Evolutionary conservation across 163 green algal genomes (phyloP).

Genomic region (Volvox carteri): DNA sequence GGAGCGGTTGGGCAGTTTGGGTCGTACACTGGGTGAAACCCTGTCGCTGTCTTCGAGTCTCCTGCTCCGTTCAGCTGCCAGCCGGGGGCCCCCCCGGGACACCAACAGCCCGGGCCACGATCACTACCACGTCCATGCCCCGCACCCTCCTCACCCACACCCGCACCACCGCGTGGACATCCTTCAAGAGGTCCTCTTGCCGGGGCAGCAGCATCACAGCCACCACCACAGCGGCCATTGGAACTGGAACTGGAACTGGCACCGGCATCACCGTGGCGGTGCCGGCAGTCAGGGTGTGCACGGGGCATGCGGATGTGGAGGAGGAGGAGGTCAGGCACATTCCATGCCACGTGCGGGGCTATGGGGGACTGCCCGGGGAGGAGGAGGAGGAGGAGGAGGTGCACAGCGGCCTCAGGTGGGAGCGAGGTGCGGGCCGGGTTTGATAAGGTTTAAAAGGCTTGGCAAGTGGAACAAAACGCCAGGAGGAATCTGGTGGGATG

Average conservation of each 20-base stretch:
- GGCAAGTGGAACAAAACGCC: neutral
- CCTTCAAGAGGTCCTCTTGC: too few species aligned
- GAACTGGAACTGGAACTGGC: neutral
- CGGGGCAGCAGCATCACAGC: neutral
- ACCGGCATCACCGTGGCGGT: neutral
- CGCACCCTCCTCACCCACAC: too few species aligned
- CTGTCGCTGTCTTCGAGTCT: neutral
- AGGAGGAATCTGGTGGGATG: neutral
- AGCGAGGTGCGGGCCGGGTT: too few species aligned
- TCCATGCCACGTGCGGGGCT: neutral
- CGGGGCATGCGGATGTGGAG: neutral
- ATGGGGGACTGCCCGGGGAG: neutral
- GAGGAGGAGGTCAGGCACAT: neutral
- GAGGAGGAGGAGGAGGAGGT: neutral
- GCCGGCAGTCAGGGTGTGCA: neutral
- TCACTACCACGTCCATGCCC: neutral
- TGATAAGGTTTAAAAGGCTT: neutral
- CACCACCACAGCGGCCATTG: neutral
- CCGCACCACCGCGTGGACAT: too few species aligned
- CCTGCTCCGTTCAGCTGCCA: too few species aligned
- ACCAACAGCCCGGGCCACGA: neutral
- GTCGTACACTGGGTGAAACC: constrained; percentile 1
- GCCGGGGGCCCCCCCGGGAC: too few species aligned
- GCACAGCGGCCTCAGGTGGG: too few species aligned
- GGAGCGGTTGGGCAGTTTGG: constrained; percentile 40